phyloP scores from a whole-genome alignment of 2,329 filamentous ascomycete genomes.

The Aspergillus sp. region DNA sequence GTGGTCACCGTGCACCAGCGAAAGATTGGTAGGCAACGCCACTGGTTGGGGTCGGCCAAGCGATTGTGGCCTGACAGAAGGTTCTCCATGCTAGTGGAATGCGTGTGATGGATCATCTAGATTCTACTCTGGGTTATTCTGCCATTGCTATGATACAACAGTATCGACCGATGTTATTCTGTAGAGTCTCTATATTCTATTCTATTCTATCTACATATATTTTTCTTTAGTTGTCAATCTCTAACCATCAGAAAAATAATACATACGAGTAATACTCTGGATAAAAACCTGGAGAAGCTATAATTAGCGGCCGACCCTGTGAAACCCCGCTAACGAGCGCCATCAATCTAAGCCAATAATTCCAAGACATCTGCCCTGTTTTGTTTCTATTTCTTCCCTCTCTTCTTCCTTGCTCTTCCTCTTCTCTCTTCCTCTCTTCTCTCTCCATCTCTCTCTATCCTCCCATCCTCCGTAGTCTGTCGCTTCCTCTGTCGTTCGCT shows the following conservation, averaged over 20 bases:
- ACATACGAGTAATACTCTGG: not conserved
- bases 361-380: conserved; percentile 9
- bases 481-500: not conserved
- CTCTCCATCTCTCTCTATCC: conserved; percentile 7
- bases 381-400: conserved; percentile 10
- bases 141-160: too few relatives aligned
- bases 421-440: conserved; percentile 5
- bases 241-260: not conserved
- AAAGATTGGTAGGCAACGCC: too few relatives aligned
- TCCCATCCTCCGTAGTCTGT: conserved; percentile 5
- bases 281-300: not conserved
- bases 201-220: too few relatives aligned
- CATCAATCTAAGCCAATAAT: conserved; percentile 1
- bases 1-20: too few relatives aligned
- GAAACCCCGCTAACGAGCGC: conserved; percentile 21
- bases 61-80: too few relatives aligned
- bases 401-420: conserved; percentile 6
- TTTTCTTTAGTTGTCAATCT: too few relatives aligned
- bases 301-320: conserved; percentile 4
- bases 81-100: too few relatives aligned
- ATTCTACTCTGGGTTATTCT: too few relatives aligned
- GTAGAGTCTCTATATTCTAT: too few relatives aligned
- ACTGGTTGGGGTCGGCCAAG: too few relatives aligned
- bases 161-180: too few relatives aligned
- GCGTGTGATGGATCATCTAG: too few relatives aligned